Percentiles rank a stretch among this genome's conserved stretches.
Evolutionary conservation across 345 rosid genomes (phyloP).

Genomic region (Eucalyptus pumila): DNA sequence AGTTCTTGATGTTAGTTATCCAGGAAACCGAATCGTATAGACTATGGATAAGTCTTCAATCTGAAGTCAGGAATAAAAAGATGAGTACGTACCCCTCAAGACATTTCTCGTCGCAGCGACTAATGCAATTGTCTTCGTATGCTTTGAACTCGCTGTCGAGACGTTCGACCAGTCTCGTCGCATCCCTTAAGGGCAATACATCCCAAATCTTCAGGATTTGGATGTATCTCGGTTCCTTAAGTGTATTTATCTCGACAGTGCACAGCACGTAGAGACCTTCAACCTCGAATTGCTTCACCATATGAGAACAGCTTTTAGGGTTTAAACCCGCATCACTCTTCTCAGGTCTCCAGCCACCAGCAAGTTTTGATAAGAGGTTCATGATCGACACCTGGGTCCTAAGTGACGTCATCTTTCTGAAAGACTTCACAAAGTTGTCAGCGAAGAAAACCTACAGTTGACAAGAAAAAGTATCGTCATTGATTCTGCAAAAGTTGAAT

Average conservation of each 20-base stretch:
- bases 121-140: background rate
- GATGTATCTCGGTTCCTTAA: background rate
- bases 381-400: slow-evolving; percentile 3
- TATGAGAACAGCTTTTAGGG: slow-evolving; percentile 8
- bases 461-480: background rate
- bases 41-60: background rate
- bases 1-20: background rate
- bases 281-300: slow-evolving; percentile 31
- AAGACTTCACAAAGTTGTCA: slow-evolving; percentile 31
- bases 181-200: background rate
- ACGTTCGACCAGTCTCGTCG: background rate
- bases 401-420: slow-evolving; percentile 16
- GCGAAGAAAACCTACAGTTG: slow-evolving; percentile 23
- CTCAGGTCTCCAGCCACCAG: slow-evolving; percentile 41
- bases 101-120: background rate
- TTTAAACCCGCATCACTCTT: slow-evolving; percentile 1
- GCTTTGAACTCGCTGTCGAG: background rate
- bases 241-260: slow-evolving; percentile 21
- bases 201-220: background rate
- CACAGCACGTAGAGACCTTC: slow-evolving; percentile 17
- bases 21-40: background rate
- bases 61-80: background rate
- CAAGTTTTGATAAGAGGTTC: slow-evolving; percentile 18
- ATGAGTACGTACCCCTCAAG: background rate
- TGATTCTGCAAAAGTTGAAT: background rate